Conservation (phyloP, 2,329 filamentous ascomycete species). For the Ophiostoma fasciatum region DNA sequence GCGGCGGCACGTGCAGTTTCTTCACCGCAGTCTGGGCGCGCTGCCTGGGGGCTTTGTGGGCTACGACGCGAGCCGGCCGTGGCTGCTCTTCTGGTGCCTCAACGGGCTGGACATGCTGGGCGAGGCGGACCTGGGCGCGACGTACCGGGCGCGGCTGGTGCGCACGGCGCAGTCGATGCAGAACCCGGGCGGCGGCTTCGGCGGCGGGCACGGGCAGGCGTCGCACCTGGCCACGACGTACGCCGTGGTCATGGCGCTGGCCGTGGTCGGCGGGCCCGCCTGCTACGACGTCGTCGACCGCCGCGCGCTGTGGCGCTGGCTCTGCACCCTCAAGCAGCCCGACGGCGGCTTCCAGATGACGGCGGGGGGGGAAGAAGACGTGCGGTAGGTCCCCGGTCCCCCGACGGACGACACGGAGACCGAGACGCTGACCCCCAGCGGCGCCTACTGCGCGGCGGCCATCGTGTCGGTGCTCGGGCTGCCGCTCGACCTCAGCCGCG, state of each 20-base stretch:
- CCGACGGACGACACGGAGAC: neutral
- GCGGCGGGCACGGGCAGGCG: slow-evolving; percentile 80
- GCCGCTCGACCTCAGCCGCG: slow-evolving; percentile 61
- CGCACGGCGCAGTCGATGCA: slow-evolving; percentile 70
- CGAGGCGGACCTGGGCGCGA: slow-evolving; percentile 50
- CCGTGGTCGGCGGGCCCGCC: slow-evolving; percentile 62
- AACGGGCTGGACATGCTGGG: slow-evolving; percentile 62
- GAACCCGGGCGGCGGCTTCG: slow-evolving; percentile 73
- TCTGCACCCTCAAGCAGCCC: slow-evolving; percentile 70
- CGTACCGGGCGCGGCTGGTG: slow-evolving; percentile 55
- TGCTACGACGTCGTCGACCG: slow-evolving; percentile 62
- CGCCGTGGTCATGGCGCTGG: slow-evolving; percentile 64
- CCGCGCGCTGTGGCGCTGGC: slow-evolving; percentile 77
- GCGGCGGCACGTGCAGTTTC: slow-evolving; percentile 43
- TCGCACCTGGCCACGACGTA: slow-evolving; percentile 86
- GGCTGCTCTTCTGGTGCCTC: slow-evolving; percentile 89
- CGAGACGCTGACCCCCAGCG: too few relatives aligned
- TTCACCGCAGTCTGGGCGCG: slow-evolving; percentile 40
- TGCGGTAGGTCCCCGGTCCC: slow-evolving; percentile 43
- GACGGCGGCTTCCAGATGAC: slow-evolving; percentile 85
- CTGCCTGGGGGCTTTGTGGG: slow-evolving; percentile 57
- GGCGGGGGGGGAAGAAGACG: slow-evolving; percentile 78
- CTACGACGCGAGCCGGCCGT: slow-evolving; percentile 78
- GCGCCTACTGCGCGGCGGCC: slow-evolving; percentile 82
- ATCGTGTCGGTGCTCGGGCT: slow-evolving; percentile 69